Evolutionary conservation across 2,329 filamentous ascomycete species (phyloP).

Genomic region (Anthostomella pinea): DNA sequence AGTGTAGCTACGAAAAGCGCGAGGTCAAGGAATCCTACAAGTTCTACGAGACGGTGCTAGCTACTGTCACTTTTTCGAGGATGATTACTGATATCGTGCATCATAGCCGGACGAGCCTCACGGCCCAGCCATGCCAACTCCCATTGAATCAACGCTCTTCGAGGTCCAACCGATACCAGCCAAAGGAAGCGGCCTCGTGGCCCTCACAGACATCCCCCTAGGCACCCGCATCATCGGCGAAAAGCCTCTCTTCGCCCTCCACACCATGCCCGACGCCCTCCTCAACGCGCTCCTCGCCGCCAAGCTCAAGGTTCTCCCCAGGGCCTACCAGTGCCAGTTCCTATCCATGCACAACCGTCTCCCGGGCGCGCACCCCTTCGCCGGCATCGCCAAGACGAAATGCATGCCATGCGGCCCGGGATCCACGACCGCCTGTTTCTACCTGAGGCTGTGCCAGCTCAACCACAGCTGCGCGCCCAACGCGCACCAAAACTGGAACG

Average conservation of each 20-base stretch:
- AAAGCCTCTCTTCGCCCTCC: conserved; percentile 33
- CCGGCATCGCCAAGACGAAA: conserved; percentile 29
- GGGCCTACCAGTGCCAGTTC: conserved; percentile 15
- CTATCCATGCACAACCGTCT: conserved; percentile 31
- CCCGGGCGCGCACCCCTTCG: conserved; percentile 23
- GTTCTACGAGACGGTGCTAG: background rate
- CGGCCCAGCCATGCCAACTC: background rate
- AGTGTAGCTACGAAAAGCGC: conserved; percentile 5
- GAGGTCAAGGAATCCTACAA: background rate
- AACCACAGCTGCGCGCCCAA: conserved; percentile 35
- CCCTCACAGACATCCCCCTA: conserved; percentile 32
- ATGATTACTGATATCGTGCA: too few relatives aligned
- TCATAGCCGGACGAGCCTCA: background rate
- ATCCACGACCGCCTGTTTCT: conserved; percentile 23
- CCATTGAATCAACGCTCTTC: conserved; percentile 8
- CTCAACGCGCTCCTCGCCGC: conserved; percentile 2
- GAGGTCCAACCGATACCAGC: conserved; percentile 21
- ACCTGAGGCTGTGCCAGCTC: conserved; percentile 30
- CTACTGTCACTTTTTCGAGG: too few relatives aligned
- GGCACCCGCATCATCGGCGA: conserved; percentile 40
- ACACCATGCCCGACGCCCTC: background rate
- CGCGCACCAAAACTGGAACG: conserved; percentile 28
- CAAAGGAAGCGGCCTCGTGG: conserved; percentile 40
- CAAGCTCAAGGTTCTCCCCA: conserved; percentile 9
- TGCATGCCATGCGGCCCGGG: conserved; percentile 27